A percentile compares a stretch with the other conserved stretches of the same genome.
phyloP scores from a whole-genome alignment of 2,329 filamentous ascomycete species.

The Diplodia scrobiculata region DNA sequence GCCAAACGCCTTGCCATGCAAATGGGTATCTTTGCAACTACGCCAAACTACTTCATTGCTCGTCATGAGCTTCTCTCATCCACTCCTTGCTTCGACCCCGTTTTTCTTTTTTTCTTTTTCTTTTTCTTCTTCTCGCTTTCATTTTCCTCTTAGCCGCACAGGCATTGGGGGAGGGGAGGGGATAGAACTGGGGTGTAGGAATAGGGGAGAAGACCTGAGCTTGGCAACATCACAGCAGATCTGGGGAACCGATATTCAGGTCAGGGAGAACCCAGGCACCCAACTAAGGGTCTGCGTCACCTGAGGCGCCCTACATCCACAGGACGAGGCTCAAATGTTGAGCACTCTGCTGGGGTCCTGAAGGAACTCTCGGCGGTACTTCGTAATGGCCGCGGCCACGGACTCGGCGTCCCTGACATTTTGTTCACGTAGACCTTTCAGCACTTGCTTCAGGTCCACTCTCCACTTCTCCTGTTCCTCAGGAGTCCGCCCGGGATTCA shows the following conservation, averaged over 20 bases:
- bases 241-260: conserved; percentile 4
- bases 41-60: conserved; percentile 8
- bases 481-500: conserved; percentile 62
- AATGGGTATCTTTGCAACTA: conserved; percentile 29
- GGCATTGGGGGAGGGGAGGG: background rate
- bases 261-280: conserved; percentile 11
- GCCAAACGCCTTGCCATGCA: conserved; percentile 25
- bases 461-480: conserved; percentile 59
- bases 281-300: background rate
- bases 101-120: background rate
- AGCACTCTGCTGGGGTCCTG: conserved; percentile 46
- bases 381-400: conserved; percentile 45
- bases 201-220: conserved; percentile 9
- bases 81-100: background rate
- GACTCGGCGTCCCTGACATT: conserved; percentile 45
- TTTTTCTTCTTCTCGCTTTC: background rate
- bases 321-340: conserved; percentile 35
- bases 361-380: conserved; percentile 47
- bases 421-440: conserved; percentile 44
- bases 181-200: background rate
- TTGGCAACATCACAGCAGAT: conserved; percentile 27
- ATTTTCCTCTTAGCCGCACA: background rate
- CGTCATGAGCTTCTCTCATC: conserved; percentile 6
- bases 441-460: conserved; percentile 42
- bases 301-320: conserved; percentile 1